phyloP scores from a whole-genome alignment of 2,329 filamentous ascomycete genomes.

The Dothiorella sarmentorum region DNA sequence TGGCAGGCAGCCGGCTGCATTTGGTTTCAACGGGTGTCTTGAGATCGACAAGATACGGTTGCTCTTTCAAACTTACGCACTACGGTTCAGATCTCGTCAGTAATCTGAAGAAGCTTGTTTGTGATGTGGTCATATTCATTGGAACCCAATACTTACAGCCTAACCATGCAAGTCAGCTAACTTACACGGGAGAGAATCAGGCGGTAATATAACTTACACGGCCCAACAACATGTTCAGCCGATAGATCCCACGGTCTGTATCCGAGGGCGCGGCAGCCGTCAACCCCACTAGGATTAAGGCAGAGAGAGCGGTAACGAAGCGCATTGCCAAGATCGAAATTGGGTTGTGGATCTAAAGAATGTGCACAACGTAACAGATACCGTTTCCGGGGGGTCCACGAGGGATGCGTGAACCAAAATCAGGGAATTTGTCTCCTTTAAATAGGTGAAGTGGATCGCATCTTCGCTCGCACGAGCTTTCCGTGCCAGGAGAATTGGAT shows the following conservation, averaged over 20 bases:
- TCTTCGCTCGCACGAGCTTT: background rate
- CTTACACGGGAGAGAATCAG: background rate
- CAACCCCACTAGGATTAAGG: background rate
- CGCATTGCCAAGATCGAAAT: background rate
- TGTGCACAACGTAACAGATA: too few species aligned
- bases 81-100: background rate
- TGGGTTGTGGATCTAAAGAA: too few species aligned
- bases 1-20: background rate
- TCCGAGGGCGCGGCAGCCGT: background rate
- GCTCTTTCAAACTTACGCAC: background rate
- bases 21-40: background rate
- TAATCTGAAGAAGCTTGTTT: background rate
- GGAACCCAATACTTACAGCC: background rate
- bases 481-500: background rate
- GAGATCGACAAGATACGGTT: too few species aligned
- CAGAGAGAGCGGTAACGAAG: background rate
- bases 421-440: background rate
- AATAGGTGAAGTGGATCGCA: background rate
- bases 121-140: background rate
- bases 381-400: too few species aligned
- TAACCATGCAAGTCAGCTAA: background rate
- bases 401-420: too few species aligned
- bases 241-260: background rate
- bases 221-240: background rate
- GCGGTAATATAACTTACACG: background rate